Evolutionary conservation across 1,139 yeast species (phyloP), one percentile per base, ranked within the genome.

Genomic region (Suhomyces taliae): DNA sequence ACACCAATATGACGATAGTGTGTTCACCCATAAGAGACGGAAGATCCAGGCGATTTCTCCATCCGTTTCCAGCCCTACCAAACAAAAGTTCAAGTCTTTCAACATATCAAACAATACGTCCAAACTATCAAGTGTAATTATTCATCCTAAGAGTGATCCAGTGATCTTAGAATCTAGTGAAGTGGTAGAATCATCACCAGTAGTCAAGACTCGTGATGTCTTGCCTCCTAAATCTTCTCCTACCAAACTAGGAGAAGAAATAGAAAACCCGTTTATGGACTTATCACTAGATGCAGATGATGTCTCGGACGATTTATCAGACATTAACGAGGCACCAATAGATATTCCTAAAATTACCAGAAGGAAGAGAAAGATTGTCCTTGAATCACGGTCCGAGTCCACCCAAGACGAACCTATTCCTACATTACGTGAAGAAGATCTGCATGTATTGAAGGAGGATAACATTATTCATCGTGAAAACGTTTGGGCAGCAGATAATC

Each of bases 401-500:
- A 36, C 26, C 32, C 24, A 11, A 8, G 11, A 6, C 2, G 40
- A 37, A 29, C 34, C 10, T 10, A 7, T 3, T 9, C 37, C 37
- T 2, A 45, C 60, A 3, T 49, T 66, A 7, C 48, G 68, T 33
- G 45, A 49, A 11, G 74, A 69, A 48, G 15, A 31, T 2, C 62
- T 58, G 57, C 44, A 53, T 0, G 44, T 51, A 1, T 41, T 70
- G 5, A 52, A 56, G 0, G 61, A 59, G 19, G 32, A 49, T 1
- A 59, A 59, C 27, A 59, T 68, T 12, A 39, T 47, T 2, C 52
- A 55, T 37, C 47, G 45, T 4, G 55, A 57, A 14, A 64, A 70
- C 45, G 76, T 72, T 1, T 72, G 76, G 75, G 77, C 73, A 0
- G 58, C 60, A 7, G 64, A 62, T 51, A 64, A 70, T 40, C 63